These are phyloP conservation scores for Sporormia fimetaria DNA, from an alignment of 495 filamentous ascomycete species.

Conservation along the genomic window DNA sequence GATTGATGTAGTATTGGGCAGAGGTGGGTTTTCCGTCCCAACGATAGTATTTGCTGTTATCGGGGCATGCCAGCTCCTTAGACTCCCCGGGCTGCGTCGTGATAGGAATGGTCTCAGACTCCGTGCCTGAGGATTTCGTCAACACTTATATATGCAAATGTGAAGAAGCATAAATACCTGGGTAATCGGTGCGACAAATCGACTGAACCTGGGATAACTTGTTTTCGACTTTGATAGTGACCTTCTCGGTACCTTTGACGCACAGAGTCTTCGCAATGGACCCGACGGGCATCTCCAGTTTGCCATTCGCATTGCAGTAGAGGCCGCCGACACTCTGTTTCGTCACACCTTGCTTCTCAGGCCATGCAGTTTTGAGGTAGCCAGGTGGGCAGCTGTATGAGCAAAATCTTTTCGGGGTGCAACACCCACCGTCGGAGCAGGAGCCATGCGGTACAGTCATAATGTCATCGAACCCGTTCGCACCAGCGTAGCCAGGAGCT, in stretches of 20 bases:
- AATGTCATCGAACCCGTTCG: slow-evolving; percentile 45
- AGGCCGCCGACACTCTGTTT: slow-evolving; percentile 86
- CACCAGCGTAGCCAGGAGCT: slow-evolving; percentile 36
- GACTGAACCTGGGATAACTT: slow-evolving; percentile 51
- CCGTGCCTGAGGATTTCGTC: slow-evolving; percentile 42
- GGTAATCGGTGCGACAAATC: slow-evolving; percentile 93
- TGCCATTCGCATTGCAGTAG: slow-evolving; percentile 59
- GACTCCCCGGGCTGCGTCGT: slow-evolving; percentile 44
- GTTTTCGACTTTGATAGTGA: slow-evolving; percentile 57
- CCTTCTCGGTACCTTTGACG: slow-evolving; percentile 54
- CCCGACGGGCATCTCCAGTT: slow-evolving; percentile 65
- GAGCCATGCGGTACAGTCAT: slow-evolving; percentile 36
- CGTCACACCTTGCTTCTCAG: slow-evolving; percentile 61
- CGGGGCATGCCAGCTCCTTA: slow-evolving; percentile 60
- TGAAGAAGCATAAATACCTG: slow-evolving; percentile 51
- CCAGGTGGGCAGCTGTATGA: slow-evolving; percentile 88
- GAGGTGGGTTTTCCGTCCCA: slow-evolving; percentile 67
- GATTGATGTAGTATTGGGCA: slow-evolving; percentile 97
- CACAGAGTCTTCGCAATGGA: slow-evolving; percentile 58
- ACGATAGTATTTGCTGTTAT: slow-evolving; percentile 56
- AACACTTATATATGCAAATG: background rate
- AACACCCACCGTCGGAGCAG: slow-evolving; percentile 43
- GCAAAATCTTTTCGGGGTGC: slow-evolving; percentile 58
- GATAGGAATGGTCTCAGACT: slow-evolving; percentile 72
- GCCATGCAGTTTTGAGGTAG: slow-evolving; percentile 93